Evolutionary conservation across 2,329 filamentous ascomycete species (phyloP).

Genomic region (Metarhizium rileyi): DNA sequence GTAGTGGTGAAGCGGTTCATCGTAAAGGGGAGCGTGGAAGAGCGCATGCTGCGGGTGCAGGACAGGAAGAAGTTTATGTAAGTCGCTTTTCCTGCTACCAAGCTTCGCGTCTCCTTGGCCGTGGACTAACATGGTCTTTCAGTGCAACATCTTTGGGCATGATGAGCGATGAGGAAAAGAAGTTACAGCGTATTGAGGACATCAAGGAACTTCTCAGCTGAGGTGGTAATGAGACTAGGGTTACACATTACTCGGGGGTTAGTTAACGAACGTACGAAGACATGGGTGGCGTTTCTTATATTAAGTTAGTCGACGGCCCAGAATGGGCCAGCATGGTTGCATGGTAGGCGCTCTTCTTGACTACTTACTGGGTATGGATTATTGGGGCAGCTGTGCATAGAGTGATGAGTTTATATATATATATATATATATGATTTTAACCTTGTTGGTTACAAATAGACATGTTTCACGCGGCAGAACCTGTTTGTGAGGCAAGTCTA

Average conservation of each 20-base stretch:
- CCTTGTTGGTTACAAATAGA: background rate
- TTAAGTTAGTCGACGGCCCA: background rate
- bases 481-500: background rate
- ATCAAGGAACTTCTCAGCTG: slow-evolving; percentile 78
- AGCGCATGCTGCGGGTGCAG: slow-evolving; percentile 87
- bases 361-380: background rate
- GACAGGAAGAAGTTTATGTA: slow-evolving; percentile 93
- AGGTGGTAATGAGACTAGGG: slow-evolving; percentile 6
- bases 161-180: slow-evolving; percentile 92
- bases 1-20: slow-evolving; percentile 85
- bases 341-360: background rate
- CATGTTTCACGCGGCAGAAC: background rate
- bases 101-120: background rate
- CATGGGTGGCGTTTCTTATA: background rate
- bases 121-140: slow-evolving; percentile 10
- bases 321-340: background rate
- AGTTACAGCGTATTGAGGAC: slow-evolving; percentile 81
- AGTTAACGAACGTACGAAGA: no score
- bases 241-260: no score
- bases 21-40: slow-evolving; percentile 83
- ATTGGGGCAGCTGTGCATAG: background rate
- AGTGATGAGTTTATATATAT: background rate
- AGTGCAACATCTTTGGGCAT: slow-evolving; percentile 92
- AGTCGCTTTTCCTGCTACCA: slow-evolving; percentile 29
- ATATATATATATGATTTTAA: no score